These are phyloP conservation scores for Hypoxylon sp. DNA, from an alignment of 2,329 filamentous ascomycete species.

Conservation along the genomic window DNA sequence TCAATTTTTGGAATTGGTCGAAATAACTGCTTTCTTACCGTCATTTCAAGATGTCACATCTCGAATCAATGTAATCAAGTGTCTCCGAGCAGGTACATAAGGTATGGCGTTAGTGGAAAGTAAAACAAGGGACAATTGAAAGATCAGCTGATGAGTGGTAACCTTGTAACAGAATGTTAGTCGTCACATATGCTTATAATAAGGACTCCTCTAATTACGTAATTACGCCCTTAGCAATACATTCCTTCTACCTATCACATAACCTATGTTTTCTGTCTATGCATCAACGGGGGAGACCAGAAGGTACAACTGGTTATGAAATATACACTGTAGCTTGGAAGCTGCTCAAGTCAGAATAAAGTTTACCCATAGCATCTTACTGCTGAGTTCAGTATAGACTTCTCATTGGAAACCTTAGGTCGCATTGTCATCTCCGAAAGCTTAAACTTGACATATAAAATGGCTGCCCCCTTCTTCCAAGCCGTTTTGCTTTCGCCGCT, in stretches of 20 bases:
- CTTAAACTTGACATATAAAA: not conserved
- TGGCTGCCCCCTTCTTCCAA: not conserved
- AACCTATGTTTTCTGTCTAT: not conserved
- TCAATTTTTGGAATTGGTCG: not conserved
- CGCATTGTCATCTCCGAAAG: not conserved
- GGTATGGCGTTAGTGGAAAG: too few relatives aligned
- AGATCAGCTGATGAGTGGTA: too few relatives aligned
- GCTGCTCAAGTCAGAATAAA: not conserved
- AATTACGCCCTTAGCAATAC: not conserved
- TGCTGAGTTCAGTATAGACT: not conserved
- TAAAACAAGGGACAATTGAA: too few relatives aligned
- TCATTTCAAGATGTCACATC: too few relatives aligned
- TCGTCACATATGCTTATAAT: too few relatives aligned
- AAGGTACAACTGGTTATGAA: too few relatives aligned
- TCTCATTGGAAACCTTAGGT: not conserved
- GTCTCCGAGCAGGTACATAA: not conserved
- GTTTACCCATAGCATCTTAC: not conserved
- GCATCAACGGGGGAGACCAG: not conserved
- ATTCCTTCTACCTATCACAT: not conserved
- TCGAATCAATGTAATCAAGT: too few relatives aligned
- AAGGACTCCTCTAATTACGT: not conserved
- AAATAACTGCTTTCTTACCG: not conserved
- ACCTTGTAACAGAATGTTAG: too few relatives aligned
- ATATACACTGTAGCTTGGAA: too few relatives aligned
- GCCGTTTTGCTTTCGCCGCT: not conserved